Evolutionary conservation across 495 filamentous ascomycete genomes (phyloP).

Genomic region (Alectoria sarmentosa): DNA sequence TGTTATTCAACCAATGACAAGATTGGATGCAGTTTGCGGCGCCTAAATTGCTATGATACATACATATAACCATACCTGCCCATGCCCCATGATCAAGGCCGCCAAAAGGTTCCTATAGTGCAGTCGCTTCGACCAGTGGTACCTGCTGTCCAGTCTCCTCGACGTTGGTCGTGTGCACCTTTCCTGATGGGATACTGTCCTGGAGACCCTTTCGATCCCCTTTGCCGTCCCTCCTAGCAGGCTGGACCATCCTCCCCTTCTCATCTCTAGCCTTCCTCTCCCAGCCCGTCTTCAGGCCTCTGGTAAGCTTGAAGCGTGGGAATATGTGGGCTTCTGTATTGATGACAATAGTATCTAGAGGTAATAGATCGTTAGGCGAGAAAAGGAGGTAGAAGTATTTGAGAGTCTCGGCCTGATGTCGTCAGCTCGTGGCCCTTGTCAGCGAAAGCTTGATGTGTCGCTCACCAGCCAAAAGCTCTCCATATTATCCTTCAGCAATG

Average conservation of each 20-base stretch:
- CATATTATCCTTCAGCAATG: slow-evolving; percentile 69
- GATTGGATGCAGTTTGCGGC: neutral
- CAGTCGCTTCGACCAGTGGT: neutral
- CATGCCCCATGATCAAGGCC: neutral
- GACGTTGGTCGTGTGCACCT: neutral
- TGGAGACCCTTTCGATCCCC: slow-evolving; percentile 2
- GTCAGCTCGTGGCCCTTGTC: slow-evolving; percentile 4
- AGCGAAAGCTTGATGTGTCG: neutral
- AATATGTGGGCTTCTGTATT: slow-evolving; percentile 96
- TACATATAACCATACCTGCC: neutral
- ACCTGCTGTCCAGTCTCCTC: slow-evolving; percentile 8
- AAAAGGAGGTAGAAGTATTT: slow-evolving; percentile 98
- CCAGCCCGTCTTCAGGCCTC: slow-evolving; percentile 84
- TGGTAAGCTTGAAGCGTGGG: slow-evolving; percentile 73
- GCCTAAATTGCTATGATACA: neutral
- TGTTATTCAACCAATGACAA: neutral
- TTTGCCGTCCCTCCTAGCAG: slow-evolving; percentile 10
- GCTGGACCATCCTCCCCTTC: slow-evolving; percentile 32
- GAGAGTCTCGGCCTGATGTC: slow-evolving; percentile 74
- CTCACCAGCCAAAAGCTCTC: slow-evolving; percentile 90
- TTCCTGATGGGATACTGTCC: slow-evolving; percentile 1
- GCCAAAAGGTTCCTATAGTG: neutral
- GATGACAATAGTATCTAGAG: slow-evolving; percentile 77
- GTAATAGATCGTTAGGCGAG: slow-evolving; percentile 73
- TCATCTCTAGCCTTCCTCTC: slow-evolving; percentile 54